Percentiles rank a stretch among this genome's conserved stretches.
Conservation (phyloP, 371 early-diverging fungal species). For the Dentiscutata heterogama region DNA sequence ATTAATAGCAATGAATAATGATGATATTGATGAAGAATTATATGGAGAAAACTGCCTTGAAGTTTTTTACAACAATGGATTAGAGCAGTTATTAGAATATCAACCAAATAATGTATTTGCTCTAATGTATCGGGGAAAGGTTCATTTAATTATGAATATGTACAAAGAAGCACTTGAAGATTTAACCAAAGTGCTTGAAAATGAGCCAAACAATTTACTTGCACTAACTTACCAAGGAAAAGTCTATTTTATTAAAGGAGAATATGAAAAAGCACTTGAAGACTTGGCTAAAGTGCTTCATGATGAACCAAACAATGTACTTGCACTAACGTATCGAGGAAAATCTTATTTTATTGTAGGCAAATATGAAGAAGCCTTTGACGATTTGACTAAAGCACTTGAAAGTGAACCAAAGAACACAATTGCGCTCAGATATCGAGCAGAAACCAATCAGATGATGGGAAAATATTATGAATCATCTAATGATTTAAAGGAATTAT, state of each 20-base stretch:
- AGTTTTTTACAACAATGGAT: no score
- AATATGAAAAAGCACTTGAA: no score
- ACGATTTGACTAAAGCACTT: slow-evolving; percentile 14
- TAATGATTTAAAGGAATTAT: no score
- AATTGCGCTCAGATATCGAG: no score
- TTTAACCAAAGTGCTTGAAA: not conserved
- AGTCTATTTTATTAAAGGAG: not conserved
- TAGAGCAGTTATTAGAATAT: no score
- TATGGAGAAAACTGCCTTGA: not conserved
- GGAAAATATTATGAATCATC: no score
- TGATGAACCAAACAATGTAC: no score
- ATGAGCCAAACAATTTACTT: slow-evolving; percentile 5
- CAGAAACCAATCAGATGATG: no score
- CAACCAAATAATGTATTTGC: no score
- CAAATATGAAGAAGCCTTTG: slow-evolving; percentile 5
- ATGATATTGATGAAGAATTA: not conserved
- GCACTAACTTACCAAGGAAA: slow-evolving; percentile 26
- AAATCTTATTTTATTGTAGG: not conserved
- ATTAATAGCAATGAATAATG: not conserved
- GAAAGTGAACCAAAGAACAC: slow-evolving; percentile 8
- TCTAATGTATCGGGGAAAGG: no score
- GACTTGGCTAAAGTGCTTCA: no score
- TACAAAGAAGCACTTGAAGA: slow-evolving; percentile 23
- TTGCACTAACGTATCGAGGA: slow-evolving; percentile 10
- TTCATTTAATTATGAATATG: no score